Conservation (phyloP, 345 rosid species). For the Hibiscus syriacus region DNA sequence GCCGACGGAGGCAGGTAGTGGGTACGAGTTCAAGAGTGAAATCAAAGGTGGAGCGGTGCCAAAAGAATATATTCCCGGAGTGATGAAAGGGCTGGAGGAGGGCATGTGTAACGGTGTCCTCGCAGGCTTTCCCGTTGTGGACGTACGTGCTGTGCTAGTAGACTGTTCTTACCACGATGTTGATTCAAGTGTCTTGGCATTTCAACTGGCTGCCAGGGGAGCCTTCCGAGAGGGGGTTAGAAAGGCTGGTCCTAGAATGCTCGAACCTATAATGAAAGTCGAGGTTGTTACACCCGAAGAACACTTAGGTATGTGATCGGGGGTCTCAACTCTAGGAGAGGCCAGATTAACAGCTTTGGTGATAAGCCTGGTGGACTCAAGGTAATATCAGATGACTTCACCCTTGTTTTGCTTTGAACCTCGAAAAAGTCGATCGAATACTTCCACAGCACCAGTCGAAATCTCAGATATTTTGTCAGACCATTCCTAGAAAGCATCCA, state of each 20-base stretch:
- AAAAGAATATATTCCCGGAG: slow-evolving; percentile 82
- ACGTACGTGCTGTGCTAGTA: slow-evolving; percentile 72
- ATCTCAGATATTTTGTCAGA: no score
- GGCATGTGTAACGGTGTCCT: slow-evolving; percentile 54
- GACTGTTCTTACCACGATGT: slow-evolving; percentile 97
- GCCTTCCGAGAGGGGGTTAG: slow-evolving; percentile 87
- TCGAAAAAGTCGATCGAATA: neutral
- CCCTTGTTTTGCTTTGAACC: neutral
- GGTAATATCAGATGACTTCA: slow-evolving; percentile 32
- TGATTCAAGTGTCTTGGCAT: slow-evolving; percentile 90
- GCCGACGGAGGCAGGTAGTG: slow-evolving; percentile 79
- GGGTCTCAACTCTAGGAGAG: slow-evolving; percentile 94
- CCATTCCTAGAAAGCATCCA: no score
- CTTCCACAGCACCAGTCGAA: neutral
- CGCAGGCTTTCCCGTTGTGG: slow-evolving; percentile 90
- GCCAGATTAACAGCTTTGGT: slow-evolving; percentile 84
- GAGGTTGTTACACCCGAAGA: slow-evolving; percentile 97
- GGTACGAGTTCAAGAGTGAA: slow-evolving; percentile 93
- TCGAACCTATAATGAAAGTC: slow-evolving; percentile 90
- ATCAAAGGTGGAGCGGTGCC: slow-evolving; percentile 97
- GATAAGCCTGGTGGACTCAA: slow-evolving; percentile 96
- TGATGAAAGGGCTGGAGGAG: slow-evolving; percentile 89
- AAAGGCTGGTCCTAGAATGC: slow-evolving; percentile 73
- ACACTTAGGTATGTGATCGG: slow-evolving; percentile 93
- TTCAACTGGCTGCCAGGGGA: slow-evolving; percentile 94